Conservation (phyloP, 2,329 filamentous ascomycete species). For the Colletotrichum higginsianum region DNA sequence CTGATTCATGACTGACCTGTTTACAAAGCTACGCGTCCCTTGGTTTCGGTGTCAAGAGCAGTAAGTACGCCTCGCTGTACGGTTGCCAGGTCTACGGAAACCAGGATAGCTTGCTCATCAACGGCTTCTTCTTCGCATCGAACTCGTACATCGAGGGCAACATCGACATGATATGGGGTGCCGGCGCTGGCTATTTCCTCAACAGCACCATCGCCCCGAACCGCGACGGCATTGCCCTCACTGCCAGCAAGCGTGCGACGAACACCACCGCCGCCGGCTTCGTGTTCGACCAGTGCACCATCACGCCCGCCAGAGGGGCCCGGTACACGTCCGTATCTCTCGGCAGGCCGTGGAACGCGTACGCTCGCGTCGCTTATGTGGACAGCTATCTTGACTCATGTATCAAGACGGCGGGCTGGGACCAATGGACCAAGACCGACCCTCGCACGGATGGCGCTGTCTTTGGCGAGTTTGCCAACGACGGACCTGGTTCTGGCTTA, state of each 20-base stretch:
- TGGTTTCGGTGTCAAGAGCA: slow-evolving; percentile 57
- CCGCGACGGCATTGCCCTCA: slow-evolving; percentile 49
- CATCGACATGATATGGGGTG: slow-evolving; percentile 60
- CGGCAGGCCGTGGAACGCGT: slow-evolving; percentile 45
- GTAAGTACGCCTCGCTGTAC: slow-evolving; percentile 55
- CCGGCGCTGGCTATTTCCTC: slow-evolving; percentile 60
- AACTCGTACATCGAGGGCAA: slow-evolving; percentile 57
- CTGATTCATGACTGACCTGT: neutral
- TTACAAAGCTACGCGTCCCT: slow-evolving; percentile 51
- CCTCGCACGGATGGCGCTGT: slow-evolving; percentile 60
- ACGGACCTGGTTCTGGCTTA: slow-evolving; percentile 60
- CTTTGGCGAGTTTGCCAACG: slow-evolving; percentile 65
- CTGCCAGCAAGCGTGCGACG: slow-evolving; percentile 55
- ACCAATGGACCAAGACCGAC: slow-evolving; percentile 58
- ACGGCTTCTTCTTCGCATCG: slow-evolving; percentile 55
- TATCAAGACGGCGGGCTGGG: slow-evolving; percentile 64
- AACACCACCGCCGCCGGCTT: slow-evolving; percentile 54
- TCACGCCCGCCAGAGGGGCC: slow-evolving; percentile 47
- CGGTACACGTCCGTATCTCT: slow-evolving; percentile 43
- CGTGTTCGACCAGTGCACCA: slow-evolving; percentile 53
- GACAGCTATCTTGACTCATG: slow-evolving; percentile 59
- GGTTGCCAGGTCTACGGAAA: slow-evolving; percentile 49
- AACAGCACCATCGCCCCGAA: slow-evolving; percentile 52
- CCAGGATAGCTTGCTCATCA: too few species aligned
- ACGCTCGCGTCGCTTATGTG: slow-evolving; percentile 46